phyloP scores from a whole-genome alignment of 129 eudicot genomes.

The Kitagawia praeruptora region DNA sequence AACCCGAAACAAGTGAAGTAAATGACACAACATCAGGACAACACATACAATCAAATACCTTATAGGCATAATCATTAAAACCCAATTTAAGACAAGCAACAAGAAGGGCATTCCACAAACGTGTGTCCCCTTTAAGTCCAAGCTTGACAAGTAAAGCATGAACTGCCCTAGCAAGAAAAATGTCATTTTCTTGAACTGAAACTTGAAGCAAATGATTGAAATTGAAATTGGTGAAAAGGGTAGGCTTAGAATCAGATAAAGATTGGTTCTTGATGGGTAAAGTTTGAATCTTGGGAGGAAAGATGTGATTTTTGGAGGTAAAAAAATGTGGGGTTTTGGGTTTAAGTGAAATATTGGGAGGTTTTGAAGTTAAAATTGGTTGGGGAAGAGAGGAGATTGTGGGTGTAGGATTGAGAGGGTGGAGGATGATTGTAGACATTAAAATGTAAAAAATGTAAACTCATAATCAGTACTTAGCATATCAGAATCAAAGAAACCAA shows the following conservation, averaged over 20 bases:
- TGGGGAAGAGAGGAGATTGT: constrained; percentile 17
- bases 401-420: constrained; percentile 24
- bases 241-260: background rate
- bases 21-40: constrained; percentile 62
- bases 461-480: background rate
- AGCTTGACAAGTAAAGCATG: constrained; percentile 70
- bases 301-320: constrained; percentile 13
- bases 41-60: constrained; percentile 34
- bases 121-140: constrained; percentile 19
- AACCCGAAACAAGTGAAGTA: constrained; percentile 54
- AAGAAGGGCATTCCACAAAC: constrained; percentile 51
- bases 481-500: background rate
- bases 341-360: constrained; percentile 14
- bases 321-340: constrained; percentile 24
- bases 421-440: constrained; percentile 19
- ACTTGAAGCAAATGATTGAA: constrained; percentile 35
- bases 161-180: constrained; percentile 39
- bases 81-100: constrained; percentile 54
- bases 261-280: background rate
- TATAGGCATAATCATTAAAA: constrained; percentile 33
- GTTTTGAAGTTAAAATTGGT: constrained; percentile 13
- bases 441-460: background rate
- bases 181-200: constrained; percentile 35
- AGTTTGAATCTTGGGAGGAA: constrained; percentile 11
- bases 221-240: constrained; percentile 15